Evolutionary conservation across 2,329 filamentous ascomycete species (phyloP), one percentile per base, ranked within the genome.

Genomic region (Neopestalotiopsis clavispora): DNA sequence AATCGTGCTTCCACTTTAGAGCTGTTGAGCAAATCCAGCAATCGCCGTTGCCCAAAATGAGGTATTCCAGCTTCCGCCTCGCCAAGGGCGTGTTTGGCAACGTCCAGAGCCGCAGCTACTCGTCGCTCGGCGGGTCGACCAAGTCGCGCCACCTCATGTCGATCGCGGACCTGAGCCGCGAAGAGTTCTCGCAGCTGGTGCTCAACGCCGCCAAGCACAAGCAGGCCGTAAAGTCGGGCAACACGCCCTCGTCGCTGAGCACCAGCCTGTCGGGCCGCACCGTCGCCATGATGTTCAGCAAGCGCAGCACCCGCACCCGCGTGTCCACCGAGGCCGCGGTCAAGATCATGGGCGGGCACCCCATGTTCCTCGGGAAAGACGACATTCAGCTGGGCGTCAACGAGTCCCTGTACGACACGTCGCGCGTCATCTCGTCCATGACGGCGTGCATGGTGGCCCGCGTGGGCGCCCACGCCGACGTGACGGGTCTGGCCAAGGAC

Each of bases 301-400:
- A 99, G 84, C 91, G 95, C 74, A 97, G 93, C 75, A 99, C 96
- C 13, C 90, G 96, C 70, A 99, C 96, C 13, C 91, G 96, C 71
- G 91, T 99, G 40, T 97, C 94, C 1, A 98, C 95, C 1, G 96
- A 99, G 84, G 92, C 92, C 7, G 96, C 96, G 13, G 91, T 98
- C 49, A 89, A 92, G n/a, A 85, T 93, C 69, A 88, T 99, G 85
- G 94, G 95, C 49, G 96, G 95, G 0, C 92, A 97, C 75, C 91
- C 96, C 28, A 98, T 99, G 95, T 99, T 99, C 79, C 82, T 99
- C 69, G 94, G 95, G 76, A 96, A 95, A 78, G 92, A 97, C 67
- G 96, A 99, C 78, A 99, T 99, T 71, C 96, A 99, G 81, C 86
- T 99, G 23, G 96, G 96, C 66, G 96, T 95, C 72, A 99, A 99